Base-by-base conservation (phyloP, 1,284 basidiomycete genomes). In the Cystobasidium sp. region DNA sequence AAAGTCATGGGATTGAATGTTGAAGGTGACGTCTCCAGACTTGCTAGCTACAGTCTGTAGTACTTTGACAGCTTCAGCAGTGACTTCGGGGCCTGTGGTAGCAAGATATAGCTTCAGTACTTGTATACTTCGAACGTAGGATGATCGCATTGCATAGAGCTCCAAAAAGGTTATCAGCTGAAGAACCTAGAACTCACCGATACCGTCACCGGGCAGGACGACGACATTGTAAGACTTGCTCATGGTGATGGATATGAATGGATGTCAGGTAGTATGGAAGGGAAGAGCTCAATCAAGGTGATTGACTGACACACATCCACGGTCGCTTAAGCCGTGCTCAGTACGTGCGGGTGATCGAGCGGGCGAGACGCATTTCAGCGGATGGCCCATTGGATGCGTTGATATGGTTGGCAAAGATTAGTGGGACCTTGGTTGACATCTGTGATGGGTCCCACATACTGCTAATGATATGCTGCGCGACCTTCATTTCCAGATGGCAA, bases 191-290 rank as follows among this genome's bases (percentile, higher is more conserved):
- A 70, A 82, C 86, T 68, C 81, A 93, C 93, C 96, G 80, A 99
- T 99, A 77, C 97, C 97, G 84, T 99, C 97, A 75, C 97, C 97
- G 58, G 91, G 90, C 51, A 99, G 89, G 59, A 96, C 88, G 65
- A 90, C 90, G 81, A 99, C 88, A 78, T 90, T 91, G 84, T 90
- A 95, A 10, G 61, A 49, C 18, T 51, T 71, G 59, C 53, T 68
- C 62, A 65, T 66, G 46, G 22, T 64, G 18, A 39, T 39, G 12
- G 12, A 22, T 4, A 53, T 49, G 46, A 5, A 39, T 66, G 46
- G n/a, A 51, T 14, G 41, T 22, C 47, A 47, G 39, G 18, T 12
- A 58, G 22, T 7, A 52, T 12, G 44, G 18, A 37, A 43, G n/a
- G 53, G 6, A 49, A 41, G n/a, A 41, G 59, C 39, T 31, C 31